Conservation (phyloP, 2,329 filamentous ascomycete species). For the Cercospora sesami region DNA sequence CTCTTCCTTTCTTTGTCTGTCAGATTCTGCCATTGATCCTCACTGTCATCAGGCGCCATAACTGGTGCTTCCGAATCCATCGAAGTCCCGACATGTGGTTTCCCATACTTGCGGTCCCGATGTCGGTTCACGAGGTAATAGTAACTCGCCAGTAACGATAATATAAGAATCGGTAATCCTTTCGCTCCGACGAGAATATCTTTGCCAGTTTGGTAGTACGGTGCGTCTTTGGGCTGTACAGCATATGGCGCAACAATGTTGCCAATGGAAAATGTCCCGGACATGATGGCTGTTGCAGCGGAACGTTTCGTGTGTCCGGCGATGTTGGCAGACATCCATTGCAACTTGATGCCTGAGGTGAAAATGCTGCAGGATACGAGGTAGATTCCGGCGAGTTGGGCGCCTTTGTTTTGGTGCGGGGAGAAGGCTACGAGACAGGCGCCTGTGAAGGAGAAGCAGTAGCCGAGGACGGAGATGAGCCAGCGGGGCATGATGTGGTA, state of each 20-base stretch:
- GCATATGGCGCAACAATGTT: slow-evolving; percentile 46
- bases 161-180: slow-evolving; percentile 40
- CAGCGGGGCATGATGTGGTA: slow-evolving; percentile 31
- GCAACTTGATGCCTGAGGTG: slow-evolving; percentile 20
- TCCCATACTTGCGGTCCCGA: slow-evolving; percentile 20
- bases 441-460: slow-evolving; percentile 23
- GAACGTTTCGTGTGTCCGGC: slow-evolving; percentile 67
- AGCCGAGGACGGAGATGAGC: slow-evolving; percentile 28
- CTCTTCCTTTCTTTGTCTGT: slow-evolving; percentile 20
- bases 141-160: slow-evolving; percentile 49
- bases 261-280: slow-evolving; percentile 38
- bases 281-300: slow-evolving; percentile 57
- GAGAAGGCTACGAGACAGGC: slow-evolving; percentile 35
- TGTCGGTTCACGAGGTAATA: slow-evolving; percentile 21
- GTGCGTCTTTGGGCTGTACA: slow-evolving; percentile 41
- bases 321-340: slow-evolving; percentile 53
- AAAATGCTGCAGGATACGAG: slow-evolving; percentile 40
- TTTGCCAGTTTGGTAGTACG: slow-evolving; percentile 46
- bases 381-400: slow-evolving; percentile 45
- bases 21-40: slow-evolving; percentile 17
- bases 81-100: neutral
- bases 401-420: slow-evolving; percentile 45
- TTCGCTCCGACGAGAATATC: slow-evolving; percentile 42
- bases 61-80: slow-evolving; percentile 1
- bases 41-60: slow-evolving; percentile 9